These are phyloP conservation scores for Cercospora berteroae DNA, from an alignment of 2,329 filamentous ascomycete genomes.

Conservation along the genomic window DNA sequence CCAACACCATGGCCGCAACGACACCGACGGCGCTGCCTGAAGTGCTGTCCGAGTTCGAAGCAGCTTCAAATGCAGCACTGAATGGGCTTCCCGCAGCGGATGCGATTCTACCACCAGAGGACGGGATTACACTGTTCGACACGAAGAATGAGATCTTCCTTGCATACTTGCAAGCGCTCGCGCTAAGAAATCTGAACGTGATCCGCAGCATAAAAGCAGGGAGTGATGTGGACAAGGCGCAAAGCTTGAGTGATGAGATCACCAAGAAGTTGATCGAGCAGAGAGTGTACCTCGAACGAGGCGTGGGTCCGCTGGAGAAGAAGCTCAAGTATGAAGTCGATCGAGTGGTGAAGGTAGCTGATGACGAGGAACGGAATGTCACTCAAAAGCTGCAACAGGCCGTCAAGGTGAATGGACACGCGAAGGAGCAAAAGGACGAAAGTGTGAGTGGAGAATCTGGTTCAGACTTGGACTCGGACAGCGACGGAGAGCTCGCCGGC, in stretches of 20 bases:
- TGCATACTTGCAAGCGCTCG: slow-evolving; percentile 90
- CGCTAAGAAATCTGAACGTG: slow-evolving; percentile 60
- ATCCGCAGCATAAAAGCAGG: slow-evolving; percentile 40
- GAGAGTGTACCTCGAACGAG: slow-evolving; percentile 89
- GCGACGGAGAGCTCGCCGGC: slow-evolving; percentile 44
- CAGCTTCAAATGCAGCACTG: slow-evolving; percentile 63
- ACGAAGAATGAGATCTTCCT: slow-evolving; percentile 96
- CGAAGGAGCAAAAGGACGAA: slow-evolving; percentile 28
- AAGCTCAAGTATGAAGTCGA: slow-evolving; percentile 94
- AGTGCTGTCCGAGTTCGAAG: slow-evolving; percentile 48
- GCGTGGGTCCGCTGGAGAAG: slow-evolving; percentile 83
- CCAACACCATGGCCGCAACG: slow-evolving; percentile 16
- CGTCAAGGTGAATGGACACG: slow-evolving; percentile 27
- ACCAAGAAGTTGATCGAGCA: slow-evolving; percentile 87
- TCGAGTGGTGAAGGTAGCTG: slow-evolving; percentile 83
- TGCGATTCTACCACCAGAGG: slow-evolving; percentile 68
- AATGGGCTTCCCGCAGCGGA: slow-evolving; percentile 54
- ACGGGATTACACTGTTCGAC: slow-evolving; percentile 92
- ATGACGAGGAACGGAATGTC: slow-evolving; percentile 61
- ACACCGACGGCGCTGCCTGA: slow-evolving; percentile 42
- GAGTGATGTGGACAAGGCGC: slow-evolving; percentile 37
- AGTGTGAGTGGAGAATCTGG: slow-evolving; percentile 33
- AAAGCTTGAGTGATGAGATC: slow-evolving; percentile 62
- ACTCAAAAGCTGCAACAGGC: slow-evolving; percentile 38
- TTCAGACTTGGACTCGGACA: slow-evolving; percentile 38